Evolutionary conservation across 176 grass and related monocot species (phyloP), one percentile per base, ranked within the genome.

Genomic region (Oryza glumipatula): DNA sequence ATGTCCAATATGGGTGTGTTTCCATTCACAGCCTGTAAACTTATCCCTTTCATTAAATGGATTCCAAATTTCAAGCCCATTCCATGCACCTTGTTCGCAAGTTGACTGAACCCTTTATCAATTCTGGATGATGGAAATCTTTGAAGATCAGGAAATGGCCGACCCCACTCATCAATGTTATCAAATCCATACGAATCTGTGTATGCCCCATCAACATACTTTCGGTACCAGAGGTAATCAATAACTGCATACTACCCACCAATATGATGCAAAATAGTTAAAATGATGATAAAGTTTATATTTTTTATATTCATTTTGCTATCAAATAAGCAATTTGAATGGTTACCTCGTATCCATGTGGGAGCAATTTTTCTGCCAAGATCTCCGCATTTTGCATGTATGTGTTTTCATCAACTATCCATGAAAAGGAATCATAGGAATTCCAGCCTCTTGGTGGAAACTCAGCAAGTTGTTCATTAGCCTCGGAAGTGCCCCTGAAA

Each of bases 21-120:
- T 23, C 73, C 77, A 74, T 94, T 75, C 26, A 98, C 76, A 64
- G 92, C 92, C 36, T 98, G 77, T 6, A 46, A 86, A 52, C 88
- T 98, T 76, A 98, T 98, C 70, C 95, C 95, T 86, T 94, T 90
- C 95, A 98, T 98, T 43, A 98, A 76, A 86, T 95, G 95, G 81
- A 98, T 93, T 51, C 95, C 95, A 7, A 98, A 98, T 83, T 95
- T 95, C 79, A 98, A 91, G 61, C 90, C 91, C 90, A 98, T 91
- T 72, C 54, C 44, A 84, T 98, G 95, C 88, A 98, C 82, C 79
- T 84, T 95, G 35, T 52, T 80, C 3, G 89, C 88, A 76, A 98
- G 68, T 70, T 91, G 84, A 56, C 70, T 61, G 76, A 98, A 93
- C 12, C 95, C 95, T 80, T 81, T 88, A 17, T 82, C 92, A 76